Conservation (phyloP, 2,329 filamentous ascomycete species). For the Pseudogymnoascus sp. region DNA sequence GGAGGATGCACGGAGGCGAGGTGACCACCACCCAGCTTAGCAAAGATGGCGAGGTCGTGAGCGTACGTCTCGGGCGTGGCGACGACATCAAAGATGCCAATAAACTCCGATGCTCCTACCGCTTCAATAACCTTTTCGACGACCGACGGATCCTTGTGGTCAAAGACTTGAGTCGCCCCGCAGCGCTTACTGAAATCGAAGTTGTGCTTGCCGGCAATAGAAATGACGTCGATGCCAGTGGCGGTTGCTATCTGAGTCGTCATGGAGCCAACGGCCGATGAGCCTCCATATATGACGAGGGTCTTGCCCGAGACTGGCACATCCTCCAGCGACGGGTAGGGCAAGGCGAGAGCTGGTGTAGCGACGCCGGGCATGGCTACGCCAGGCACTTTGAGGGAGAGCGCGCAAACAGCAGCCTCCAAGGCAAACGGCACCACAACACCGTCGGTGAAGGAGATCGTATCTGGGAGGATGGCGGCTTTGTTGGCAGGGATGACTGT, state of each 20-base stretch:
- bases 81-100: constrained; percentile 23
- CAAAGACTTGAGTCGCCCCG: constrained; percentile 21
- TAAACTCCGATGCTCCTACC: constrained; percentile 14
- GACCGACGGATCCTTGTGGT: constrained; percentile 19
- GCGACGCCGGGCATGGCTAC: constrained; percentile 11
- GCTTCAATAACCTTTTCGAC: constrained; percentile 19
- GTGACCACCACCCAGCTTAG: constrained; percentile 27
- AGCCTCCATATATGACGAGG: neutral
- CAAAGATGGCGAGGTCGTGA: constrained; percentile 19
- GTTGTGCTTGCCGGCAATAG: constrained; percentile 14
- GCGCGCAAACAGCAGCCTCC: constrained; percentile 23
- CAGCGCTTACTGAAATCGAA: constrained; percentile 15
- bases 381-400: constrained; percentile 21
- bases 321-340: neutral
- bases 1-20: constrained; percentile 31
- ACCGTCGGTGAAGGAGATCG: constrained; percentile 15
- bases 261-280: constrained; percentile 12
- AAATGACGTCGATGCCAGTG: constrained; percentile 15
- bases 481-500: constrained; percentile 15
- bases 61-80: constrained; percentile 18
- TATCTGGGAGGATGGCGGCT: constrained; percentile 18
- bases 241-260: constrained; percentile 18
- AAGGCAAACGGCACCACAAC: constrained; percentile 17
- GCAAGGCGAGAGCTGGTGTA: constrained; percentile 8
- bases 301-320: neutral